Base-by-base conservation (phyloP, 2,329 filamentous ascomycete genomes). In the Botrytis medusae region DNA sequence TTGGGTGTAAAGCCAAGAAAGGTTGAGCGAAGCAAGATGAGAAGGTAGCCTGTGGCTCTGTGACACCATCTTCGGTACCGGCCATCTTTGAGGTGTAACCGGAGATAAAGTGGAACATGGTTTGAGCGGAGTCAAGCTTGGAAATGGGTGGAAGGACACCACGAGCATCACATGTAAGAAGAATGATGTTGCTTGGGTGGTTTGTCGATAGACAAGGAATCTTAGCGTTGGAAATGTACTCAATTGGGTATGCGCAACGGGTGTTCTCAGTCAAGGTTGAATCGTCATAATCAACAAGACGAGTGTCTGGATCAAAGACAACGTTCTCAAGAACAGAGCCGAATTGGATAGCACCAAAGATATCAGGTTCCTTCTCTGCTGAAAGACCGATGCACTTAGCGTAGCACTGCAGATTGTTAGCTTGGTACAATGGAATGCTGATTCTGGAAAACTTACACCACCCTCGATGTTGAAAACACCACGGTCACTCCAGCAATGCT, bases 71-170 rank as follows among this genome's bases (percentile, higher is more conserved):
- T 86, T 99, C 96, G 48, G 96, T 99, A 81, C 96, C 96, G 77
- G 96, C 96, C 96, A 99, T 99, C 91, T 99, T 99, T 82, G 95
- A 98, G 77, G 96, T 99, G 89, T 99, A 99, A 80, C 96, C 96
- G 29, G 93, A 97, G 85, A 99, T 99, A 91, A 99, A 99, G 89
- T 99, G 96, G 92, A 98, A 99, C 95, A 99, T 98, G 84, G 94
- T 97, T 87, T 98, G 96, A 81, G 93, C 90, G 77, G 92, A 90
- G 87, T 92, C 91, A 83, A 99, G 92, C 89, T 98, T 98, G 81
- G 94, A 98, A 85, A 99, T 98, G 67, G 96, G 96, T 73, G 96
- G 96, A 73, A 99, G 91, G 68, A 99, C 96, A 87, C 96, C 96
- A 79, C 96, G 94, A 74, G 96, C 96, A 81, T 99, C 96, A 86